phyloP scores from a whole-genome alignment of 2,329 filamentous ascomycete genomes.

The Leptodontidium sp. region DNA sequence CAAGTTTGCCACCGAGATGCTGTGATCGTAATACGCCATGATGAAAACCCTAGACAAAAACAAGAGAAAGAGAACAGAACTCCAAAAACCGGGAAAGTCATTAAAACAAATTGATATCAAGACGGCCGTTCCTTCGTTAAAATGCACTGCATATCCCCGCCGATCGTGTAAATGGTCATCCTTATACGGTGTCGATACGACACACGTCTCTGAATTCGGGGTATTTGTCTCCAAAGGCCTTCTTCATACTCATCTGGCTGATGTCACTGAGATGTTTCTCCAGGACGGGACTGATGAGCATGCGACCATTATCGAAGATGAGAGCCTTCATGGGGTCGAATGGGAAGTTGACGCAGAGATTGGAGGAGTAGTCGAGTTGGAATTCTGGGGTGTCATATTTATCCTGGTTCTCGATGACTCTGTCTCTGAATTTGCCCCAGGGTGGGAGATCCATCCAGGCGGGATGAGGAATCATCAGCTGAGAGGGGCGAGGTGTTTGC shows the following conservation, averaged over 20 bases:
- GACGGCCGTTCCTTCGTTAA: slow-evolving; percentile 5
- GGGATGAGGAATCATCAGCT: slow-evolving; percentile 42
- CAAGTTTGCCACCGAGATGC: not conserved
- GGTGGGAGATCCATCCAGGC: slow-evolving; percentile 46
- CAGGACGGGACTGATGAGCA: slow-evolving; percentile 38
- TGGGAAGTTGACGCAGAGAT: slow-evolving; percentile 43
- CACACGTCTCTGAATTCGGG: slow-evolving; percentile 45
- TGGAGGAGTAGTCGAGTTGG: slow-evolving; percentile 41
- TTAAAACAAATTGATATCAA: slow-evolving; percentile 14
- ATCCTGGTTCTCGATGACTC: slow-evolving; percentile 42
- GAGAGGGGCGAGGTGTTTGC: slow-evolving; percentile 40
- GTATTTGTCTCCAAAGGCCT: slow-evolving; percentile 44
- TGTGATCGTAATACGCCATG: not conserved
- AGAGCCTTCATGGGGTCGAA: slow-evolving; percentile 41
- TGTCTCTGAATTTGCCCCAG: slow-evolving; percentile 43
- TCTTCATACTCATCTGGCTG: slow-evolving; percentile 44
- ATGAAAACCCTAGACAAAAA: too few relatives aligned
- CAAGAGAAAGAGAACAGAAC: not conserved
- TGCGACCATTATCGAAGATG: slow-evolving; percentile 40
- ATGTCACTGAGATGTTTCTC: slow-evolving; percentile 42
- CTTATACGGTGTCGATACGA: slow-evolving; percentile 42
- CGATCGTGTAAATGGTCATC: too few relatives aligned
- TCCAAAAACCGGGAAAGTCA: not conserved
- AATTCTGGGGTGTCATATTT: slow-evolving; percentile 43
- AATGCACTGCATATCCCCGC: not conserved